Percentiles rank a stretch among this genome's conserved stretches.
phyloP scores from a whole-genome alignment of 768 basidiomycete species.

The Termitomyces sp. region DNA sequence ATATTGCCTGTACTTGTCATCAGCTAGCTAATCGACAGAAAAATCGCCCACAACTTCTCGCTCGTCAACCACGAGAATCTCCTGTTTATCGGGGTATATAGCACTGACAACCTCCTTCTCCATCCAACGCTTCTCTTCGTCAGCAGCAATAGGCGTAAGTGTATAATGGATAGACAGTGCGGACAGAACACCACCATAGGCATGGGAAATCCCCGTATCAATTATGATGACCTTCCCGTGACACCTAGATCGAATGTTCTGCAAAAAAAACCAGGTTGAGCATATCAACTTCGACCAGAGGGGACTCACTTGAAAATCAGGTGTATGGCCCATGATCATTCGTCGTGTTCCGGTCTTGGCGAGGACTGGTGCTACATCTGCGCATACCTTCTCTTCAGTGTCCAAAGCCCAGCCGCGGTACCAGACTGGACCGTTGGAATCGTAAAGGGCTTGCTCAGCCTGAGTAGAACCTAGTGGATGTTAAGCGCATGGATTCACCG shows the following conservation, averaged over 20 bases:
- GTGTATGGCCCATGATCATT: slow-evolving; percentile 97
- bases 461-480: slow-evolving; percentile 39
- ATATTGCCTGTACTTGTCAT: slow-evolving; percentile 2
- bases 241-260: slow-evolving; percentile 83
- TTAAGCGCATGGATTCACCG: slow-evolving; percentile 20
- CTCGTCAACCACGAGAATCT: slow-evolving; percentile 44
- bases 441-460: slow-evolving; percentile 71
- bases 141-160: slow-evolving; percentile 50
- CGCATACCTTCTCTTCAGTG: slow-evolving; percentile 63
- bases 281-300: not conserved
- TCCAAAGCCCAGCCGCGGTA: slow-evolving; percentile 90
- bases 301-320: slow-evolving; percentile 63
- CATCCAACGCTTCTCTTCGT: slow-evolving; percentile 37
- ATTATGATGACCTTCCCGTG: slow-evolving; percentile 93
- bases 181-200: slow-evolving; percentile 90
- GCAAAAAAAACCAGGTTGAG: not conserved
- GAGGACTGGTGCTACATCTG: slow-evolving; percentile 64
- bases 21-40: slow-evolving; percentile 7
- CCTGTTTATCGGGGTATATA: slow-evolving; percentile 49
- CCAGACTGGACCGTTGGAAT: slow-evolving; percentile 83
- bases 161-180: slow-evolving; percentile 86
- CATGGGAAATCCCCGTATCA: slow-evolving; percentile 95
- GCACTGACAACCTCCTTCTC: slow-evolving; percentile 66
- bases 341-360: slow-evolving; percentile 74
- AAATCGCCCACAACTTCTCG: slow-evolving; percentile 42